These are phyloP conservation scores for Ceratocystis diversiconidia DNA, from an alignment of 2,329 filamentous ascomycete genomes.

Conservation along the genomic window DNA sequence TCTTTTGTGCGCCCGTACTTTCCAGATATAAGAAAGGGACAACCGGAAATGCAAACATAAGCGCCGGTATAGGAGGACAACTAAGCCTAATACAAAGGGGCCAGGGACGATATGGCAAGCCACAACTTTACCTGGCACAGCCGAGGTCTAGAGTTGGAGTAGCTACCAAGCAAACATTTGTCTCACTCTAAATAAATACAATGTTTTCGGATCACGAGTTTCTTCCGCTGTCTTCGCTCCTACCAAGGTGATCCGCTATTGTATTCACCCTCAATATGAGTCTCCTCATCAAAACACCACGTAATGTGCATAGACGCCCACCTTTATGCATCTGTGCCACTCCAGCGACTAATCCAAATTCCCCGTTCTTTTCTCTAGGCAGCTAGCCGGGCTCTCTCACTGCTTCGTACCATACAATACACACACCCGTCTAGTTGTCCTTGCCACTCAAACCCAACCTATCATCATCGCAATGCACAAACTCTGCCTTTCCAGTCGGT, in stretches of 20 bases:
- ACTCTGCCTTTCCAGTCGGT: not conserved
- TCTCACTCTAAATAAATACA: not conserved
- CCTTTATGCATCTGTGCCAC: not conserved
- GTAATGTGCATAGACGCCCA: slow-evolving; percentile 4
- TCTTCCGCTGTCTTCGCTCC: not conserved
- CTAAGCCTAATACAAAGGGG: too few relatives aligned
- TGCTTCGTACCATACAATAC: slow-evolving; percentile 82
- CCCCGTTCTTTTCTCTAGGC: slow-evolving; percentile 29
- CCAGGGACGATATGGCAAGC: not conserved
- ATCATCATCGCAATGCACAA: slow-evolving; percentile 49
- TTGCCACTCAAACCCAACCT: slow-evolving; percentile 77
- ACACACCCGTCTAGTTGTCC: slow-evolving; percentile 78
- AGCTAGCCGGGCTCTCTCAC: slow-evolving; percentile 50
- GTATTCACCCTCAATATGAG: slow-evolving; percentile 5
- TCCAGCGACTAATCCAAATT: not conserved
- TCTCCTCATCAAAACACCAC: slow-evolving; percentile 10
- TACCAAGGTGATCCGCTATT: not conserved
- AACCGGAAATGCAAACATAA: not conserved
- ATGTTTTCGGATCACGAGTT: not conserved
- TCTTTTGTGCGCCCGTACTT: not conserved
- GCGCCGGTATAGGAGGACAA: not conserved
- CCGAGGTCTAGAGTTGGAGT: slow-evolving; percentile 7
- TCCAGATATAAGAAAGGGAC: not conserved
- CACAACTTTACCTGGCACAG: not conserved
- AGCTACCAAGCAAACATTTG: not conserved